These are phyloP conservation scores for Ascochyta lentis DNA, from an alignment of 2,329 filamentous ascomycete species.

Conservation along the genomic window DNA sequence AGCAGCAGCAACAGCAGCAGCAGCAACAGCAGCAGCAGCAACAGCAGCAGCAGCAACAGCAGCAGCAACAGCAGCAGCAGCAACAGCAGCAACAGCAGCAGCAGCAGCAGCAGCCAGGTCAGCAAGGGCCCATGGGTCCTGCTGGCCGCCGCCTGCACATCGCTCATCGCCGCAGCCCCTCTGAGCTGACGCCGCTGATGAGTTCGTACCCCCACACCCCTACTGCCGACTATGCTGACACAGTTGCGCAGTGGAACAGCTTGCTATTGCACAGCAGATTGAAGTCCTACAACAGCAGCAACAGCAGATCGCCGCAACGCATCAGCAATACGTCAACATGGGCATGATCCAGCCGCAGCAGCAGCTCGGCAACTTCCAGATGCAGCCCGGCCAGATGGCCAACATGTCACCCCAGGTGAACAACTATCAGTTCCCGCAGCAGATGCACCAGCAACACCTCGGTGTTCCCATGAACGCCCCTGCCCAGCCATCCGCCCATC, in stretches of 20 bases:
- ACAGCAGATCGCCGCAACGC: constrained; percentile 93
- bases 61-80: constrained; percentile 58
- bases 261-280: constrained; percentile 97
- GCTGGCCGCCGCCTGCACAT: constrained; percentile 92
- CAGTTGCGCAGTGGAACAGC: constrained; percentile 79
- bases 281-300: constrained; percentile 97
- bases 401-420: constrained; percentile 77
- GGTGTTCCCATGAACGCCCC: constrained; percentile 77
- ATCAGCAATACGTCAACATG: constrained; percentile 98
- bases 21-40: constrained; percentile 58
- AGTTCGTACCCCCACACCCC: constrained; percentile 69
- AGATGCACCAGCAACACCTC: constrained; percentile 64
- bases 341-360: constrained; percentile 90
- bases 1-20: constrained; percentile 58
- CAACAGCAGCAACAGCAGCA: constrained; percentile 58
- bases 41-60: constrained; percentile 56
- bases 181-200: constrained; percentile 96
- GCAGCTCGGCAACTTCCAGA: constrained; percentile 64
- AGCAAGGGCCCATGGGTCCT: constrained; percentile 66
- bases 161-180: constrained; percentile 94
- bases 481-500: constrained; percentile 82
- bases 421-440: constrained; percentile 86
- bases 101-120: constrained; percentile 60
- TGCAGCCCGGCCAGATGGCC: constrained; percentile 73
- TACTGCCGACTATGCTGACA: constrained; percentile 30